Evolutionary conservation across 805 yeast genomes (phyloP).

Genomic region (Suhomyces canberraensis): DNA sequence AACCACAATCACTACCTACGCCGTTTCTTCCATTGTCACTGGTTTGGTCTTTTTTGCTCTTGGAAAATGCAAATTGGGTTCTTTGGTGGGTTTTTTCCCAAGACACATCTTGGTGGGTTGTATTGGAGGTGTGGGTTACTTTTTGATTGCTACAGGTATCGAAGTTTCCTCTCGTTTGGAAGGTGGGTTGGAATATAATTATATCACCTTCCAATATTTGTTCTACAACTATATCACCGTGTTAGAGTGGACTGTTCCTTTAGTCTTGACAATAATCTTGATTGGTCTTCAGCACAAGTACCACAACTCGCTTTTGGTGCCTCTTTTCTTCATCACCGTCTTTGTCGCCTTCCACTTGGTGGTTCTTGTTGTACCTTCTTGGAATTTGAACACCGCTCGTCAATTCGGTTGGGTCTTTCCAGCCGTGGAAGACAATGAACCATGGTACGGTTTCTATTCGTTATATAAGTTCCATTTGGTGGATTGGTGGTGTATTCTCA

Average conservation of each 20-base stretch:
- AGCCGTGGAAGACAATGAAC: constrained; percentile 59
- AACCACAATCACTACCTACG: constrained; percentile 84
- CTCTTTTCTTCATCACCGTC: constrained; percentile 71
- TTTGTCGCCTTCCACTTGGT: constrained; percentile 67
- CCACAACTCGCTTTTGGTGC: constrained; percentile 71
- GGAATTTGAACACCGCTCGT: constrained; percentile 62
- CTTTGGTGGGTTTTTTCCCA: constrained; percentile 92
- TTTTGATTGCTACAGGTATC: constrained; percentile 82
- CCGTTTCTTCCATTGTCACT: constrained; percentile 78
- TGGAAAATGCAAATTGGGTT: constrained; percentile 79
- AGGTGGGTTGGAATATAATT: constrained; percentile 65
- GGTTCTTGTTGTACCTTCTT: constrained; percentile 60
- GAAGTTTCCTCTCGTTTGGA: constrained; percentile 86
- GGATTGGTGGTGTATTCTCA: constrained; percentile 67
- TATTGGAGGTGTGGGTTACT: constrained; percentile 97
- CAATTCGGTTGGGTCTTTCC: constrained; percentile 82
- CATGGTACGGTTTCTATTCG: constrained; percentile 88
- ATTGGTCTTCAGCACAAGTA: constrained; percentile 53
- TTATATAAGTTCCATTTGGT: constrained; percentile 67
- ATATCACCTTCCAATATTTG: constrained; percentile 50
- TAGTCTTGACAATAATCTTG: constrained; percentile 57
- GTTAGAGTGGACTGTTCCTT: constrained; percentile 66
- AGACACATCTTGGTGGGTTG: constrained; percentile 95
- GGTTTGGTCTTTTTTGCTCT: constrained; percentile 75
- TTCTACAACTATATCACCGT: constrained; percentile 37